phyloP scores from a whole-genome alignment of 257 asterid genomes.

The Leptodermis oblonga region DNA sequence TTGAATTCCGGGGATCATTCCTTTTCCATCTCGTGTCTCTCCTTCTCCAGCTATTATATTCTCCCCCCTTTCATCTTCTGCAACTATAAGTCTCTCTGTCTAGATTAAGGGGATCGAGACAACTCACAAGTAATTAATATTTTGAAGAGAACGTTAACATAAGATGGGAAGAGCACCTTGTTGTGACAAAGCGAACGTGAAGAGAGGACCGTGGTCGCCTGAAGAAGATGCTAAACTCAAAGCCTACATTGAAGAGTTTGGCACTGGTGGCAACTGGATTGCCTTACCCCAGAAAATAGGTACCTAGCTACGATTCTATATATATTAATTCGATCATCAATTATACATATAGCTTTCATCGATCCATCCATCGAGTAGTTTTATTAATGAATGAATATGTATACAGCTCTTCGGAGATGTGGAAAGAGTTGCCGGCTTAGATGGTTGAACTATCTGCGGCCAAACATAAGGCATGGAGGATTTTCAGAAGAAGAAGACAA shows the following conservation, averaged over 20 bases:
- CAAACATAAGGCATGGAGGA: conserved; percentile 44
- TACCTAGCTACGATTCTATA: not conserved
- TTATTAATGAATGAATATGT: no score
- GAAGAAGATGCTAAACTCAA: conserved; percentile 43
- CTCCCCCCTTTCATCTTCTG: conserved; percentile 11
- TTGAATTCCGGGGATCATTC: conserved; percentile 24
- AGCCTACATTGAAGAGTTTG: conserved; percentile 31
- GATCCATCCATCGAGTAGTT: no score
- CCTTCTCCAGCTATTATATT: conserved; percentile 41
- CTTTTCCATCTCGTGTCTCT: conserved; percentile 22
- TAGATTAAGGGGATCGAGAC: not conserved
- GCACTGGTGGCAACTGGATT: conserved; percentile 44
- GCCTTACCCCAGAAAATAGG: conserved; percentile 40
- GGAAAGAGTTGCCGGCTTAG: conserved; percentile 49
- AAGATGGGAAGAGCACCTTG: conserved; percentile 45
- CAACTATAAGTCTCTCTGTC: not conserved
- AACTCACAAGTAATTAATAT: no score
- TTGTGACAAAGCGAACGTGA: conserved; percentile 40
- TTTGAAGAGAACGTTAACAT: not conserved
- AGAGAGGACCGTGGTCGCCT: conserved; percentile 48
- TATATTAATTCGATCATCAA: not conserved
- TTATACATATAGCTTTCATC: no score
- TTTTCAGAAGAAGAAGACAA: conserved; percentile 42
- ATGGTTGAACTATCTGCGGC: conserved; percentile 44
- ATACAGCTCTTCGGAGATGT: conserved; percentile 38